Percentiles rank a stretch among this genome's conserved stretches.
Evolutionary conservation across 2,329 filamentous ascomycete genomes (phyloP).

Genomic region (Septoria linicola): DNA sequence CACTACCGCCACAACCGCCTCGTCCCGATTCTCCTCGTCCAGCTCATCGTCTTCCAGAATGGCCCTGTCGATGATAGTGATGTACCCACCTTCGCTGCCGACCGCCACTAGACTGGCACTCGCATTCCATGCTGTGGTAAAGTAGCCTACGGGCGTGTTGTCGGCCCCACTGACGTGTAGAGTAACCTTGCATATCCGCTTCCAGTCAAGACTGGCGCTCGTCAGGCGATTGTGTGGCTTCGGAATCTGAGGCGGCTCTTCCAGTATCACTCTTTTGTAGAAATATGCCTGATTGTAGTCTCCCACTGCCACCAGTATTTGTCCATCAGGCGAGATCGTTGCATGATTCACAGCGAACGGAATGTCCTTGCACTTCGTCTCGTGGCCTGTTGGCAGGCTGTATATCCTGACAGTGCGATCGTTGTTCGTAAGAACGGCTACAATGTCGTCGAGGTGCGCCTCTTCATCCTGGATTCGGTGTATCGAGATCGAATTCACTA

Average conservation of each 20-base stretch:
- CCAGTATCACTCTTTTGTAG: conserved; percentile 57
- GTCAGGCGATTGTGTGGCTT: conserved; percentile 41
- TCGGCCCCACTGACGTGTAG: conserved; percentile 43
- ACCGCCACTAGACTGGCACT: conserved; percentile 71
- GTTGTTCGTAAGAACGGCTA: conserved; percentile 84
- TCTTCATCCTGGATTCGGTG: conserved; percentile 58
- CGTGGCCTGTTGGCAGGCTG: conserved; percentile 65
- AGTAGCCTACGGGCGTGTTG: conserved; percentile 60
- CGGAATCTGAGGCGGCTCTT: conserved; percentile 38
- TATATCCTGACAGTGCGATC: conserved; percentile 87
- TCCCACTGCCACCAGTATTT: conserved; percentile 75
- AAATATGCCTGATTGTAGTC: conserved; percentile 86
- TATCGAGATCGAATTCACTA: conserved; percentile 67
- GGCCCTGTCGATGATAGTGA: conserved; percentile 69
- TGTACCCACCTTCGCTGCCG: conserved; percentile 76
- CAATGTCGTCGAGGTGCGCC: conserved; percentile 49
- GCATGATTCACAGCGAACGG: conserved; percentile 90
- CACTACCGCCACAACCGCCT: conserved; percentile 72
- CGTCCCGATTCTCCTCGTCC: conserved; percentile 43
- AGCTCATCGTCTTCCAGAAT: conserved; percentile 39
- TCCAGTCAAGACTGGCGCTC: conserved; percentile 42
- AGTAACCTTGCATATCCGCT: conserved; percentile 41
- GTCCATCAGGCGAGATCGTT: conserved; percentile 86
- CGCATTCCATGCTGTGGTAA: conserved; percentile 73
- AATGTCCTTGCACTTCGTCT: conserved; percentile 69